Evolutionary conservation across 345 rosid species (phyloP), one percentile per base, ranked within the genome.

Genomic region (Salix udensis): DNA sequence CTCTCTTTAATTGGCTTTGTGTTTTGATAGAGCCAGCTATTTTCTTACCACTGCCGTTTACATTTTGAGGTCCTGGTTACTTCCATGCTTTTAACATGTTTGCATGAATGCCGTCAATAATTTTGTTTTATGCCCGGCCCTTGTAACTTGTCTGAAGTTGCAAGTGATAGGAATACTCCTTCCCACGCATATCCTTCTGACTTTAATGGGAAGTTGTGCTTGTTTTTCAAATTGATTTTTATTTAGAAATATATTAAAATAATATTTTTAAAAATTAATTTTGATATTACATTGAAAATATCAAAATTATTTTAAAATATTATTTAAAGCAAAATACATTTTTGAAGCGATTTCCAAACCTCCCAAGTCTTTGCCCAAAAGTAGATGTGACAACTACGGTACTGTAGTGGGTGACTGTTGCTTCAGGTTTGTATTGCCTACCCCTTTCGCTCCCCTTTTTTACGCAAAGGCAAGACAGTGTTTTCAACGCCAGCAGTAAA

Each of bases 21-120:
- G 18, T 60, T 7, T 64, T n/a, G 70, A 72, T 76, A 73, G 70
- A 70, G 62, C 37, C 8, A 46, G 30, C 74, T 58, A 0, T 77
- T 42, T 71, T 37, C 64, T n/a, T 23, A 24, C 28, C 28, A 23
- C 4, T n/a, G 5, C 64, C 64, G 24, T 23, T 23, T 58, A n/a
- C 28, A 58, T 58, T n/a, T 58, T n/a, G 64, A n/a, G 28, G 10
- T 58, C 28, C 24, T 58, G 64, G 64, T 58, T 58, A 3, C 28
- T 58, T 23, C 28, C 61, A 55, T 55, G 64, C 15, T 24, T 23
- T 9, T 21, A 12, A 23, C 28, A 23, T 58, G 26, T 23, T 58
- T 58, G 64, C 64, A n/a, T 10, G 28, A 58, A 58, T 9, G 13
- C 64, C n/a, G 3, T n/a, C 64, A 12, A 23, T 9, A n/a, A n/a